Evolutionary conservation across 2,329 filamentous ascomycete genomes (phyloP).

Genomic region (Penicillium brasilianum): DNA sequence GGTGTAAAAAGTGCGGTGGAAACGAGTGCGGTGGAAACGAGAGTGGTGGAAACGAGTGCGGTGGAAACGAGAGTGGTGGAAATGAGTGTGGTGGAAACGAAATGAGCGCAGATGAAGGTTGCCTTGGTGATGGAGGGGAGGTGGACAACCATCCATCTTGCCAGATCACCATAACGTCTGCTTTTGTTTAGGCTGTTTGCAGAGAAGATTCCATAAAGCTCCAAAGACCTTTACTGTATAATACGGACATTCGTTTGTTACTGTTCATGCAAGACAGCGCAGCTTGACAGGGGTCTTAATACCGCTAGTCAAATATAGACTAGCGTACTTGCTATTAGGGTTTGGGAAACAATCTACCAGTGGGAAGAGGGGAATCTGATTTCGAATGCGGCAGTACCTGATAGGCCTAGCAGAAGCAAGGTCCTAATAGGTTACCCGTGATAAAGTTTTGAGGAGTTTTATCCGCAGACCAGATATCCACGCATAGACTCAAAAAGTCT

Average conservation of each 20-base stretch:
- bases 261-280: not conserved
- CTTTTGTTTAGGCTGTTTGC: not conserved
- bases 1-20: too few relatives aligned
- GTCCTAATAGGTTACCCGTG: too few relatives aligned
- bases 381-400: not conserved
- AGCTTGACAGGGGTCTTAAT: not conserved
- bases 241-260: not conserved
- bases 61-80: too few relatives aligned
- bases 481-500: too few relatives aligned
- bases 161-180: not conserved
- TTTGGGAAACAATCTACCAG: not conserved
- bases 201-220: not conserved
- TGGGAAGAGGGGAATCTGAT: not conserved
- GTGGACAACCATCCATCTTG: not conserved
- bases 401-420: too few relatives aligned
- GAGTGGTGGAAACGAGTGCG: too few relatives aligned
- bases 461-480: too few relatives aligned
- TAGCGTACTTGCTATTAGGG: not conserved
- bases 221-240: not conserved
- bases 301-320: not conserved
- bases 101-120: not conserved
- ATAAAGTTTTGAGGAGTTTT: too few relatives aligned
- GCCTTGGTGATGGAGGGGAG: not conserved
- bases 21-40: too few relatives aligned
- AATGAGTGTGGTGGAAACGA: too few relatives aligned